Conservation (phyloP, 768 basidiomycete genomes). For the Gloeopeniophorella convolvens region DNA sequence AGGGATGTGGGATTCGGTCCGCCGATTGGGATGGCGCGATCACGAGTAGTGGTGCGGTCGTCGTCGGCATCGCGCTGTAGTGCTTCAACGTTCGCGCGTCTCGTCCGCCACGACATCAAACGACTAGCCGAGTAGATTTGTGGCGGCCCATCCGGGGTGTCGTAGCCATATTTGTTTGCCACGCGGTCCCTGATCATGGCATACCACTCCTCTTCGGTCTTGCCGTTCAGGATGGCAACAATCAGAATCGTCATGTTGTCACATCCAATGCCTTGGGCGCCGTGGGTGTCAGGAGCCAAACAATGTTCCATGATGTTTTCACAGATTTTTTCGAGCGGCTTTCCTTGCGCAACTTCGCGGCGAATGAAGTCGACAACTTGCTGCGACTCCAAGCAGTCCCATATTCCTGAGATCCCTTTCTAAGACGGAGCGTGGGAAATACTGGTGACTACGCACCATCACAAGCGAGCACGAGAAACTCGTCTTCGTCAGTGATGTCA, state of each 20-base stretch:
- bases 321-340: slow-evolving; percentile 73
- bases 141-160: slow-evolving; percentile 69
- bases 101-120: slow-evolving; percentile 54
- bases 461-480: slow-evolving; percentile 94
- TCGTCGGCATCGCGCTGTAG: slow-evolving; percentile 40
- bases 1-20: slow-evolving; percentile 2
- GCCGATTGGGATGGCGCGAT: neutral
- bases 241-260: slow-evolving; percentile 99
- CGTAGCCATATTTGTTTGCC: slow-evolving; percentile 63
- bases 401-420: slow-evolving; percentile 64
- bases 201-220: slow-evolving; percentile 90
- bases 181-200: slow-evolving; percentile 83
- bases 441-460: slow-evolving; percentile 57
- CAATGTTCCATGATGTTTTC: slow-evolving; percentile 91
- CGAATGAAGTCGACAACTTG: slow-evolving; percentile 88
- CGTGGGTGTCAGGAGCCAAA: slow-evolving; percentile 87
- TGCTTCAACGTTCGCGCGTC: slow-evolving; percentile 41
- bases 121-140: slow-evolving; percentile 68
- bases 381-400: slow-evolving; percentile 95
- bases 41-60: slow-evolving; percentile 4
- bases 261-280: slow-evolving; percentile 90
- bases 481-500: slow-evolving; percentile 80
- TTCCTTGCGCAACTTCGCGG: slow-evolving; percentile 71
- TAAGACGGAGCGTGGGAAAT: slow-evolving; percentile 9
- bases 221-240: slow-evolving; percentile 79